A percentile compares a stretch with the other conserved stretches of the same genome.
Conservation (phyloP, 805 yeast species). For the Zygotorulaspora florentina region DNA sequence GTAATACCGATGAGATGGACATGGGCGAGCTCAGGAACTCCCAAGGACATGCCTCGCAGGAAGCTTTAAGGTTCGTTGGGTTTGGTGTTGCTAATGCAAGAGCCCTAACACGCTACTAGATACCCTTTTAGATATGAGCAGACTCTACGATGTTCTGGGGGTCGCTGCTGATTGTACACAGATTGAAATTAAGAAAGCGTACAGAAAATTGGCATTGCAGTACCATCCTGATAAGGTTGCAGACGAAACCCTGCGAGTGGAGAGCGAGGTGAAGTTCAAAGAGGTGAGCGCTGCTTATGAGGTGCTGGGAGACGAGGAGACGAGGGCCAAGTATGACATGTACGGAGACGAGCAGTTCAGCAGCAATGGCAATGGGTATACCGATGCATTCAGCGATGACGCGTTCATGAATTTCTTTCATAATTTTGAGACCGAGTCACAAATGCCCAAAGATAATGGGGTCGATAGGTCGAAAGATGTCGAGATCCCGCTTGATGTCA, state of each 20-base stretch:
- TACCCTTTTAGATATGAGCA: constrained; percentile 1
- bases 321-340: constrained; percentile 54
- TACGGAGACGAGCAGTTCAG: constrained; percentile 41
- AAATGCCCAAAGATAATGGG: constrained; percentile 2
- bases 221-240: constrained; percentile 88
- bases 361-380: constrained; percentile 2
- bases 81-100: too few relatives aligned
- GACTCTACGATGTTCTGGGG: constrained; percentile 62
- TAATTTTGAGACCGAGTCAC: constrained; percentile 24
- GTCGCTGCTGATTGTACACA: constrained; percentile 61
- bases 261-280: constrained; percentile 75
- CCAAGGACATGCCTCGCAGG: too few relatives aligned
- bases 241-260: constrained; percentile 56
- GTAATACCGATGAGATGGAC: constrained; percentile 1
- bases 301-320: constrained; percentile 64
- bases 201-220: constrained; percentile 73
- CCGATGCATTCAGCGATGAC: constrained; percentile 48
- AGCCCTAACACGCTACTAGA: too few relatives aligned
- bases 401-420: constrained; percentile 73
- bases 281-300: constrained; percentile 86
- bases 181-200: constrained; percentile 76
- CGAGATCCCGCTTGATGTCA: constrained; percentile 55
- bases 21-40: not conserved
- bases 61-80: too few relatives aligned
- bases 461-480: constrained; percentile 38